Conservation (phyloP, 768 basidiomycete species). For the Amanita rubescens region DNA sequence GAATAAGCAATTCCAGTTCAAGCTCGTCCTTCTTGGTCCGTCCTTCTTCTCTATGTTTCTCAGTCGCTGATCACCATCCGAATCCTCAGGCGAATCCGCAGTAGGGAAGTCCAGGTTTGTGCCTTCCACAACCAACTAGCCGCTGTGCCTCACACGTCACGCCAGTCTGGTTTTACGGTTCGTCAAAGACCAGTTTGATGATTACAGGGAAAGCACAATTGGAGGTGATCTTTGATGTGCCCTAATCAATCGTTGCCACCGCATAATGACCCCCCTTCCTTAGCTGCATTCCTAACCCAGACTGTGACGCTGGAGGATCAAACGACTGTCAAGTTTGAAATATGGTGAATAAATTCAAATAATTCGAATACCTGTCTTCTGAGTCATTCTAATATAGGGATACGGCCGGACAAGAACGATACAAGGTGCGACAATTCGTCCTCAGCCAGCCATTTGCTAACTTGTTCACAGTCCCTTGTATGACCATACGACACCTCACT, state of each 20-base stretch:
- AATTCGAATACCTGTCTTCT: slow-evolving; percentile 3
- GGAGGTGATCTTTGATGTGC: slow-evolving; percentile 47
- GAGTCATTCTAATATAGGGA: slow-evolving; percentile 48
- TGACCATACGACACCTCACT: slow-evolving; percentile 17
- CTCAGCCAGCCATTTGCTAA: slow-evolving; percentile 6
- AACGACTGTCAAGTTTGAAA: slow-evolving; percentile 95
- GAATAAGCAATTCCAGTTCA: slow-evolving; percentile 83
- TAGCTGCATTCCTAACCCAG: slow-evolving; percentile 98
- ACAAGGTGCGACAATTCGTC: slow-evolving; percentile 52
- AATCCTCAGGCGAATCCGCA: slow-evolving; percentile 78
- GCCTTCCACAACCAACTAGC: slow-evolving; percentile 16
- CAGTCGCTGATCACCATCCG: slow-evolving; percentile 10
- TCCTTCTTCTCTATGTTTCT: slow-evolving; percentile 9
- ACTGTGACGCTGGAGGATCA: slow-evolving; percentile 87
- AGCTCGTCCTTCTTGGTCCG: slow-evolving; percentile 90
- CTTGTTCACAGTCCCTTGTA: slow-evolving; percentile 29
- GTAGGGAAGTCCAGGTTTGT: slow-evolving; percentile 92
- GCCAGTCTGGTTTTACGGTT: slow-evolving; percentile 87
- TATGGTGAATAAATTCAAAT: slow-evolving; percentile 56
- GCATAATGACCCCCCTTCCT: slow-evolving; percentile 7
- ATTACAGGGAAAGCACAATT: slow-evolving; percentile 92
- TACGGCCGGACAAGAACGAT: slow-evolving; percentile 93
- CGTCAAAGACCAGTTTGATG: slow-evolving; percentile 94
- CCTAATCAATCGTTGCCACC: slow-evolving; percentile 14
- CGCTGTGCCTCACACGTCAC: slow-evolving; percentile 20